These are phyloP conservation scores for Blumeria hordei DNA, from an alignment of 2,329 filamentous ascomycete species.

Conservation along the genomic window DNA sequence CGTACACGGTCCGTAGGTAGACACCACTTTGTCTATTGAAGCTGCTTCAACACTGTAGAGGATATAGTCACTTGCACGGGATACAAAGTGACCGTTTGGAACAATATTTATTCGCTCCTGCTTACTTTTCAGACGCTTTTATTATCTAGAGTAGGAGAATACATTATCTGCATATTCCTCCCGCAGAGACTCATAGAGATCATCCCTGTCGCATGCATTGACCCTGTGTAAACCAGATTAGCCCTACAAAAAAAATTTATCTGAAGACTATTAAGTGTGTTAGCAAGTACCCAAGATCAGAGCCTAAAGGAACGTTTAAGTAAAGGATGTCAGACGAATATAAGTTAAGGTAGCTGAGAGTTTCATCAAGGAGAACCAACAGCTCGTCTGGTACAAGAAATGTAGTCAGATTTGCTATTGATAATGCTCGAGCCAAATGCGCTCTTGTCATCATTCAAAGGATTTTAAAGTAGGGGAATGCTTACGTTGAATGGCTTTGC, in stretches of 20 bases:
- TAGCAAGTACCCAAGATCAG: too few relatives aligned
- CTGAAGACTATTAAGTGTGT: too few relatives aligned
- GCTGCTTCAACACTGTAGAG: slow-evolving; percentile 97
- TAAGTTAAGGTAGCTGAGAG: slow-evolving; percentile 91
- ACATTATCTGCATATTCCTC: slow-evolving; percentile 72
- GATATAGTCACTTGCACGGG: slow-evolving; percentile 90
- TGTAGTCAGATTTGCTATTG: slow-evolving; percentile 35
- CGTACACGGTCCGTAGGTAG: slow-evolving; percentile 80
- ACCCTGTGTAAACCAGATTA: slow-evolving; percentile 33
- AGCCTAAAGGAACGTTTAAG: background rate
- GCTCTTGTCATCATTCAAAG: slow-evolving; percentile 92
- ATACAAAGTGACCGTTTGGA: slow-evolving; percentile 86
- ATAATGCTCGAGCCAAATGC: slow-evolving; percentile 99
- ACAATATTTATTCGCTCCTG: slow-evolving; percentile 74
- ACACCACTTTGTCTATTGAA: slow-evolving; percentile 67
- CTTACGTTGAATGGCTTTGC: background rate
- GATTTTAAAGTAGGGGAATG: background rate
- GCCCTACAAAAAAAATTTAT: slow-evolving; percentile 2
- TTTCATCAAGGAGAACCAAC: slow-evolving; percentile 84
- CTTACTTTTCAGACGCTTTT: slow-evolving; percentile 17
- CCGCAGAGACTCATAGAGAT: slow-evolving; percentile 60
- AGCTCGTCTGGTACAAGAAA: slow-evolving; percentile 45
- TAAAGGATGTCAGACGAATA: slow-evolving; percentile 45
- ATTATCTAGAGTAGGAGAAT: slow-evolving; percentile 22
- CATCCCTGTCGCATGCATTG: slow-evolving; percentile 79